Percentiles rank a stretch among this genome's conserved stretches.
Conservation (phyloP, 2,329 filamentous ascomycete species). For the Fusarium virguliforme region DNA sequence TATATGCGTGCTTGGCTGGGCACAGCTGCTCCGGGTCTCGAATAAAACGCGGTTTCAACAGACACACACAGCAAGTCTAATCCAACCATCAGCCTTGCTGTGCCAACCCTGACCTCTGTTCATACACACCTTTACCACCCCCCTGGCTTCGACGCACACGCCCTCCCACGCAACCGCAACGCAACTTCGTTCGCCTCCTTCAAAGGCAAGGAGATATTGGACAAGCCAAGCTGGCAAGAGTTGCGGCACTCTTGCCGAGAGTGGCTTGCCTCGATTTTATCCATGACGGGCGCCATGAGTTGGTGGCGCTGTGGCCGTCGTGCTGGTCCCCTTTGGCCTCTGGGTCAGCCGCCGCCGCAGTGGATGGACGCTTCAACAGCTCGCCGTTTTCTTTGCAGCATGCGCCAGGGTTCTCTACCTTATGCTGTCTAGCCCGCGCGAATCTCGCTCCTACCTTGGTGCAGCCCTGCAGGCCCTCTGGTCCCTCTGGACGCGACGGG, state of each 20-base stretch:
- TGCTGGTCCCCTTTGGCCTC: constrained; percentile 27
- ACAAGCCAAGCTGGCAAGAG: constrained; percentile 14
- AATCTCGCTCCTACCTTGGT: constrained; percentile 34
- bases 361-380: constrained; percentile 22
- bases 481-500: constrained; percentile 23
- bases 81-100: constrained; percentile 15
- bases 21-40: constrained; percentile 14
- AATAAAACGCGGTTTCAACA: constrained; percentile 11
- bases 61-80: constrained; percentile 1
- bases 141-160: constrained; percentile 14
- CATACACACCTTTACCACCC: constrained; percentile 22
- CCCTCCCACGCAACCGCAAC: constrained; percentile 32
- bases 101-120: constrained; percentile 16
- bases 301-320: constrained; percentile 41
- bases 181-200: constrained; percentile 35
- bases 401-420: constrained; percentile 27
- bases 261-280: constrained; percentile 41
- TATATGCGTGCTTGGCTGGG: constrained; percentile 8
- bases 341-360: constrained; percentile 7
- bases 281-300: constrained; percentile 29
- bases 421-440: constrained; percentile 30
- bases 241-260: constrained; percentile 30
- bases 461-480: constrained; percentile 40
- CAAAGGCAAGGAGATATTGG: constrained; percentile 33
- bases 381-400: constrained; percentile 41